Percentiles rank a stretch among this genome's conserved stretches.
Conservation (phyloP, 2,329 filamentous ascomycete species). For the Fragosphaeria purpurea region DNA sequence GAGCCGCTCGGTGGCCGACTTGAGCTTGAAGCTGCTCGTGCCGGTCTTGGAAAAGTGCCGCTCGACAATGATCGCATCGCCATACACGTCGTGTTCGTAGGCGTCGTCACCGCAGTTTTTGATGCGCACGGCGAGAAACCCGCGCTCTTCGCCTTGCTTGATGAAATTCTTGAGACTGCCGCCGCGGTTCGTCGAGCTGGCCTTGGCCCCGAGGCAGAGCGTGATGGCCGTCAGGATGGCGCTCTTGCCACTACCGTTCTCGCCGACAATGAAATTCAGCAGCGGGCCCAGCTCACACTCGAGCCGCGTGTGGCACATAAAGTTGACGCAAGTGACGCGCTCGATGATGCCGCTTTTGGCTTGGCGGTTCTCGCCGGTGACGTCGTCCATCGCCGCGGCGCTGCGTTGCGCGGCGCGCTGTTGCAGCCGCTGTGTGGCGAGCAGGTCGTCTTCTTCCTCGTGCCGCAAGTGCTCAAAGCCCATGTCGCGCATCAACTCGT, state of each 20-base stretch:
- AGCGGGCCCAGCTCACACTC: constrained; percentile 79
- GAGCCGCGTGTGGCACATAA: constrained; percentile 88
- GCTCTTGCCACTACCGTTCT: constrained; percentile 97
- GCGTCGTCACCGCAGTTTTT: constrained; percentile 84
- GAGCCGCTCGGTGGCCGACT: constrained; percentile 56
- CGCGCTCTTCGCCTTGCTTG: constrained; percentile 74
- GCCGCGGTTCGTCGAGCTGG: constrained; percentile 83
- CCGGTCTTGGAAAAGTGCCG: constrained; percentile 72
- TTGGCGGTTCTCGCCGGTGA: constrained; percentile 55
- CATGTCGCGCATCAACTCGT: constrained; percentile 50
- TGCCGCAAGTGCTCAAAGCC: constrained; percentile 49
- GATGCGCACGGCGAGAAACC: constrained; percentile 69
- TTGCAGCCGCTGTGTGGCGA: constrained; percentile 54
- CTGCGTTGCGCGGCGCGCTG: constrained; percentile 22
- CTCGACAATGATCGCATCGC: constrained; percentile 80
- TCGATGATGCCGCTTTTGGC: constrained; percentile 83
- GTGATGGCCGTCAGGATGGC: constrained; percentile 89
- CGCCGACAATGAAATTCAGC: constrained; percentile 96
- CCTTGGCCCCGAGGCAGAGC: constrained; percentile 89
- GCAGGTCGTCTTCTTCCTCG: constrained; percentile 48
- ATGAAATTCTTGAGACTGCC: constrained; percentile 81
- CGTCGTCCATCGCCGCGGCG: constrained; percentile 11
- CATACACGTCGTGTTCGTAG: constrained; percentile 74
- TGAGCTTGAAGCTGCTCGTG: constrained; percentile 76
- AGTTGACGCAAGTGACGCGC: constrained; percentile 78